A percentile compares a stretch with the other conserved stretches of the same genome.
phyloP scores from a whole-genome alignment of 148 eudicot species.

The Amaranthus palmeri region DNA sequence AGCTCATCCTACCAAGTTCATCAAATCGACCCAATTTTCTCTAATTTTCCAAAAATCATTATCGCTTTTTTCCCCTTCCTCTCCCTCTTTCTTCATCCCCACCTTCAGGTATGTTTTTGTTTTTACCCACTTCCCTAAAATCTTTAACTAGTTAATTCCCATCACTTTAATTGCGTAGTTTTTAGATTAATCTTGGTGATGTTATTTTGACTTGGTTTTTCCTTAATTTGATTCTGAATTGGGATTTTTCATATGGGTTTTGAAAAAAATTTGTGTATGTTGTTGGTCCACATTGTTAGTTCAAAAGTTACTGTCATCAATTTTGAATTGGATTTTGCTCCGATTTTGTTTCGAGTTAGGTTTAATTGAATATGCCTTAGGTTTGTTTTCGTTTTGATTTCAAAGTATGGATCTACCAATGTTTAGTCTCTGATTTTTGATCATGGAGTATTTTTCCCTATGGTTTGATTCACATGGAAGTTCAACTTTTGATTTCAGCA shows the following conservation, averaged over 20 bases:
- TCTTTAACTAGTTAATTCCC: background rate
- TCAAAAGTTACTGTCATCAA: background rate
- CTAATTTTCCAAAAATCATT: conserved; percentile 7
- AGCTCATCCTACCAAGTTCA: conserved; percentile 19
- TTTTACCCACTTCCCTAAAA: background rate
- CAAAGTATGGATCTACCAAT: background rate
- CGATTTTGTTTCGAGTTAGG: background rate
- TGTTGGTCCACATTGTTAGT: conserved; percentile 9
- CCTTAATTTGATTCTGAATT: conserved; percentile 4
- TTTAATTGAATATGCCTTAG: background rate
- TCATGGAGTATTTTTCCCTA: background rate
- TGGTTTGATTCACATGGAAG: conserved; percentile 1
- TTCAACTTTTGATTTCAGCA: conserved; percentile 6
- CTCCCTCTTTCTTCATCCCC: conserved; percentile 1
- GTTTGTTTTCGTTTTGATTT: background rate
- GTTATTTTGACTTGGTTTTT: background rate
- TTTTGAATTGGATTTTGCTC: conserved; percentile 6
- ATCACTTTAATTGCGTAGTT: background rate
- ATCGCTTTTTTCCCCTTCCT: background rate
- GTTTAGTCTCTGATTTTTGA: background rate
- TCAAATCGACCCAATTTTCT: conserved; percentile 3
- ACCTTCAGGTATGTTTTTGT: conserved; percentile 13
- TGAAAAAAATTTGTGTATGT: background rate
- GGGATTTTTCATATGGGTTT: conserved; percentile 1
- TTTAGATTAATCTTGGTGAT: background rate